Evolutionary conservation across 2,329 filamentous ascomycete genomes (phyloP).

Genomic region (Aspergillus sp.): DNA sequence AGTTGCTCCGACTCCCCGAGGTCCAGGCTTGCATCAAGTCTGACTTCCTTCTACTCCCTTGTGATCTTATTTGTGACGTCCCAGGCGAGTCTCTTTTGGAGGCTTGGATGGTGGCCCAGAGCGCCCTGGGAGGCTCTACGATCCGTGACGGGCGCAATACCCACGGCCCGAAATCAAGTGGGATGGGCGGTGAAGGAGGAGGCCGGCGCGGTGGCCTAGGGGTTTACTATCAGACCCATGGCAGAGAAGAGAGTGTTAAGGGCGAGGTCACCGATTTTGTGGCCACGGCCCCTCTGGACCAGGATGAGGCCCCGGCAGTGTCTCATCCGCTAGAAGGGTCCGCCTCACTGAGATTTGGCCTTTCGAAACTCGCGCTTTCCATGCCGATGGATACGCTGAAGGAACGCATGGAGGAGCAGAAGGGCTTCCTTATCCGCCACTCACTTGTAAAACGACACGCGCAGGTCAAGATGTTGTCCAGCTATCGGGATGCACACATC

Average conservation of each 20-base stretch:
- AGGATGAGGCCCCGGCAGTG: constrained; percentile 41
- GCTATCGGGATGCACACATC: constrained; percentile 82
- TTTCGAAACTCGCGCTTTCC: constrained; percentile 74
- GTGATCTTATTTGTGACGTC: constrained; percentile 85
- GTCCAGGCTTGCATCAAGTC: constrained; percentile 67
- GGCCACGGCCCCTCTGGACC: constrained; percentile 60
- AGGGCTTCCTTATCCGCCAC: constrained; percentile 58
- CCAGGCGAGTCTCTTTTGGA: constrained; percentile 74
- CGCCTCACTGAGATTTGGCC: constrained; percentile 55
- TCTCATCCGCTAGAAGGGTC: constrained; percentile 43
- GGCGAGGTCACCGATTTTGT: constrained; percentile 90
- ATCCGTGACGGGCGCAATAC: constrained; percentile 33
- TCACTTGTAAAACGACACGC: constrained; percentile 66
- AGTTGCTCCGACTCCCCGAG: constrained; percentile 76
- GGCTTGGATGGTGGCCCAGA: constrained; percentile 82
- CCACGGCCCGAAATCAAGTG: constrained; percentile 36
- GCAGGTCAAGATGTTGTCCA: constrained; percentile 68
- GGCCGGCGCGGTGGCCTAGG: constrained; percentile 69
- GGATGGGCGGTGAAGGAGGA: constrained; percentile 45
- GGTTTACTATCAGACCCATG: constrained; percentile 85
- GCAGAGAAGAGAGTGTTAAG: constrained; percentile 62
- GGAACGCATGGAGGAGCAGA: constrained; percentile 68
- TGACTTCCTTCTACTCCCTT: constrained; percentile 86
- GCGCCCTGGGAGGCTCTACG: constrained; percentile 54
- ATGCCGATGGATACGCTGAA: constrained; percentile 84